Conservation (phyloP, 2,329 filamentous ascomycete genomes). For the Plenodomus biglobosus region DNA sequence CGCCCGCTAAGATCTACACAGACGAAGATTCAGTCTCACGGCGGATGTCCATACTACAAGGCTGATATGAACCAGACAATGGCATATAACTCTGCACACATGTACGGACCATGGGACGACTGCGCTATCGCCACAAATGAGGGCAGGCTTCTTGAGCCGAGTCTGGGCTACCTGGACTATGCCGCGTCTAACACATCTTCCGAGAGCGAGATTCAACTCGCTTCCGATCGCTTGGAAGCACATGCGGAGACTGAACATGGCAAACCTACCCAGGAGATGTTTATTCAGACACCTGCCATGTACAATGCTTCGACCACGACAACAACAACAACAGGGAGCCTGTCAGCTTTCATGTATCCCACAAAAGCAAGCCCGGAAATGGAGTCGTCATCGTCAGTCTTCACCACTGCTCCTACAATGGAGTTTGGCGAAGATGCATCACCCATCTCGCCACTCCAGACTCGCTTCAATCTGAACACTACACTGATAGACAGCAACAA, state of each 20-base stretch:
- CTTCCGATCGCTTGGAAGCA: neutral
- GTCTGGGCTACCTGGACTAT: neutral
- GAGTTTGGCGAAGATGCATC: too few relatives aligned
- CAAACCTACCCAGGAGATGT: neutral
- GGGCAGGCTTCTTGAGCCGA: neutral
- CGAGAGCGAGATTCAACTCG: neutral
- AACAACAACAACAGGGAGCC: slow-evolving; percentile 5
- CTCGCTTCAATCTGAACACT: neutral
- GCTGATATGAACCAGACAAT: neutral
- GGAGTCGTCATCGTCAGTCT: too few relatives aligned
- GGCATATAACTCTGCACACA: neutral
- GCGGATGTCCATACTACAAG: neutral
- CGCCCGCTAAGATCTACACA: neutral
- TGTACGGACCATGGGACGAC: neutral
- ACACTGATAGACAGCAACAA: neutral
- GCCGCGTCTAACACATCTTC: neutral
- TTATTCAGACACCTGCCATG: neutral
- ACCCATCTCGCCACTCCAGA: neutral
- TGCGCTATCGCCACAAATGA: neutral
- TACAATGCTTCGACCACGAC: neutral
- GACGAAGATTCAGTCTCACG: neutral
- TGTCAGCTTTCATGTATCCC: too few relatives aligned
- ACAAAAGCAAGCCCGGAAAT: too few relatives aligned
- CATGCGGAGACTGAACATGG: too few relatives aligned
- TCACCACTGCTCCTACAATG: too few relatives aligned